Conservation (phyloP, 805 yeast genomes). For the Nakazawaea ernobii region DNA sequence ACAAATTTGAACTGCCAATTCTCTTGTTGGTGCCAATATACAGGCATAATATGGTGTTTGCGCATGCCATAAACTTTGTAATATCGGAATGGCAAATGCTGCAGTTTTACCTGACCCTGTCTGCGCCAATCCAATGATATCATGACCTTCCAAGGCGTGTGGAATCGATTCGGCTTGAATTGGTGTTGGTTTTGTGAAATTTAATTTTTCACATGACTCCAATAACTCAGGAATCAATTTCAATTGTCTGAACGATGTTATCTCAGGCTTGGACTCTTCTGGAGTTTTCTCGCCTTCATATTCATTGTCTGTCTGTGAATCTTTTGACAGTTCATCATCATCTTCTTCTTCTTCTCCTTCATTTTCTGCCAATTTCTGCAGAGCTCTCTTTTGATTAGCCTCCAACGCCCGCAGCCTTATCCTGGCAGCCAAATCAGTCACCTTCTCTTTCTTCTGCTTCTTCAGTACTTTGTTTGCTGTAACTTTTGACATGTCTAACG, state of each 20-base stretch:
- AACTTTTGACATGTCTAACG: slow-evolving; percentile 8
- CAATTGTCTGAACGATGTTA: slow-evolving; percentile 44
- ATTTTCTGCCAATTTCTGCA: background rate
- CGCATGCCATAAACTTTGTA: slow-evolving; percentile 85
- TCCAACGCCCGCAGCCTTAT: slow-evolving; percentile 26
- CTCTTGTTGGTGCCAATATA: slow-evolving; percentile 83
- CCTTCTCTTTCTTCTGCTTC: slow-evolving; percentile 7
- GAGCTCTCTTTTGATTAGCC: slow-evolving; percentile 13
- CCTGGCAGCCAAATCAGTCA: slow-evolving; percentile 9
- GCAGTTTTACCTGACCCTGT: slow-evolving; percentile 99
- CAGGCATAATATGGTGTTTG: slow-evolving; percentile 87
- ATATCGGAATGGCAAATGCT: slow-evolving; percentile 93
- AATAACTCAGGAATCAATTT: slow-evolving; percentile 71
- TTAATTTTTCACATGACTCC: slow-evolving; percentile 71
- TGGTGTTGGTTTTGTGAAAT: slow-evolving; percentile 83
- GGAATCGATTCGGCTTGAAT: slow-evolving; percentile 92
- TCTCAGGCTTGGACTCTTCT: slow-evolving; percentile 10
- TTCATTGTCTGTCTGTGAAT: background rate
- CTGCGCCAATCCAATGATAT: slow-evolving; percentile 93
- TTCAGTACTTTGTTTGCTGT: background rate
- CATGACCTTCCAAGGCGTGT: slow-evolving; percentile 83
- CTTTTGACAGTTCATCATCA: slow-evolving; percentile 7
- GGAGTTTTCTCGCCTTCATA: slow-evolving; percentile 14
- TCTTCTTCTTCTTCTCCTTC: slow-evolving; percentile 4
- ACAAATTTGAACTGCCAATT: slow-evolving; percentile 80